phyloP scores from a whole-genome alignment of 352 stramenopile species.

The Globisporangium barbulae region DNA sequence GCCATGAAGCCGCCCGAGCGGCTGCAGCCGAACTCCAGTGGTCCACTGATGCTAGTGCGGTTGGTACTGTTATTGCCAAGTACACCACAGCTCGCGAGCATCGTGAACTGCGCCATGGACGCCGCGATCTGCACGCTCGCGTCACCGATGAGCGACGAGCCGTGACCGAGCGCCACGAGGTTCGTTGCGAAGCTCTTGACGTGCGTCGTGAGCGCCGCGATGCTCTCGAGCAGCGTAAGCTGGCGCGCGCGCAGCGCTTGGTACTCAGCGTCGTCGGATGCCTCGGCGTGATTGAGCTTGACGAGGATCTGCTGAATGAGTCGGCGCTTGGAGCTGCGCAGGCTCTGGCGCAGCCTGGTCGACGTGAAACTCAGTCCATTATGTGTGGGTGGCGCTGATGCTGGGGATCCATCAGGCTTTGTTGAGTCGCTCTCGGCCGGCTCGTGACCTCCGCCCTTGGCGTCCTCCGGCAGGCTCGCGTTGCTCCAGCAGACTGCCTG shows the following conservation, averaged over 20 bases:
- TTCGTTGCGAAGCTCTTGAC: constrained; percentile 44
- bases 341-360: constrained; percentile 24
- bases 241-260: constrained; percentile 27
- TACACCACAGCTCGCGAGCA: background rate
- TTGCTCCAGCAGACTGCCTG: constrained; percentile 17
- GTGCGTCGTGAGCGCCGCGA: constrained; percentile 26
- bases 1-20: background rate
- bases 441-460: background rate
- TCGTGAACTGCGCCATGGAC: constrained; percentile 6
- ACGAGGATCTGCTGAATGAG: constrained; percentile 45
- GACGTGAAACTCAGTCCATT: background rate
- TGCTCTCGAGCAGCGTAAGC: constrained; percentile 26
- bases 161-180: constrained; percentile 33
- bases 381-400: background rate
- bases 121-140: constrained; percentile 22
- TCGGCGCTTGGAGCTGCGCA: constrained; percentile 40
- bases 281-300: constrained; percentile 37
- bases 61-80: background rate
- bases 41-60: background rate
- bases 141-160: constrained; percentile 27
- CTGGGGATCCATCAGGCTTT: background rate
- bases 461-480: constrained; percentile 2
- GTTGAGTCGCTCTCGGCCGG: background rate
- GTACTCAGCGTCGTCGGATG: constrained; percentile 40
- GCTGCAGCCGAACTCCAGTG: constrained; percentile 7